Evolutionary conservation across 345 rosid species (phyloP).

Genomic region (Eutrema yunnanense): DNA sequence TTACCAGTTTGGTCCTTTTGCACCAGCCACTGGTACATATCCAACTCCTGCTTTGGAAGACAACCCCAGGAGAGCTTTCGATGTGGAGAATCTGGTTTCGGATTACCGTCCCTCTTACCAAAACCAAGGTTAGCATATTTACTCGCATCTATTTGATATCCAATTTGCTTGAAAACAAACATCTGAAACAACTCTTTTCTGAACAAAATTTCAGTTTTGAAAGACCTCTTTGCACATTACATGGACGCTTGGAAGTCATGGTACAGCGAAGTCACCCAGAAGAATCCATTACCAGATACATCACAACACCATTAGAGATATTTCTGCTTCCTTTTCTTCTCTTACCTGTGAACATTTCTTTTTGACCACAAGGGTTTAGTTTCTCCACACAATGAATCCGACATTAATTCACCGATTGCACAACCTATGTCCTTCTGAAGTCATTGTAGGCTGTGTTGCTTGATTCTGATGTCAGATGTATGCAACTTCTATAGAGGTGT

Average conservation of each 20-base stretch:
- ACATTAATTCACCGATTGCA: neutral
- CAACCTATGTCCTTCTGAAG: slow-evolving; percentile 8
- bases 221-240: slow-evolving; percentile 81
- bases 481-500: neutral
- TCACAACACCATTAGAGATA: slow-evolving; percentile 25
- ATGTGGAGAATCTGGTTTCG: slow-evolving; percentile 61
- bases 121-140: slow-evolving; percentile 53
- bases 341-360: slow-evolving; percentile 13
- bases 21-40: slow-evolving; percentile 39
- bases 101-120: slow-evolving; percentile 58
- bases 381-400: slow-evolving; percentile 12
- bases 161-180: neutral
- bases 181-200: neutral
- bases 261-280: slow-evolving; percentile 66
- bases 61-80: slow-evolving; percentile 31
- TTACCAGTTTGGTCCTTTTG: slow-evolving; percentile 77
- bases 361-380: slow-evolving; percentile 8
- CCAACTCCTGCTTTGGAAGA: slow-evolving; percentile 24
- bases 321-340: neutral
- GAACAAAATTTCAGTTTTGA: slow-evolving; percentile 50
- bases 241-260: slow-evolving; percentile 91
- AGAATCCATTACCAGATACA: slow-evolving; percentile 36
- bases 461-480: neutral
- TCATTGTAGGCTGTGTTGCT: slow-evolving; percentile 9
- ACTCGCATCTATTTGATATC: neutral